Evolutionary conservation across 768 basidiomycete species (phyloP).

Genomic region (Tricholoma sp.): DNA sequence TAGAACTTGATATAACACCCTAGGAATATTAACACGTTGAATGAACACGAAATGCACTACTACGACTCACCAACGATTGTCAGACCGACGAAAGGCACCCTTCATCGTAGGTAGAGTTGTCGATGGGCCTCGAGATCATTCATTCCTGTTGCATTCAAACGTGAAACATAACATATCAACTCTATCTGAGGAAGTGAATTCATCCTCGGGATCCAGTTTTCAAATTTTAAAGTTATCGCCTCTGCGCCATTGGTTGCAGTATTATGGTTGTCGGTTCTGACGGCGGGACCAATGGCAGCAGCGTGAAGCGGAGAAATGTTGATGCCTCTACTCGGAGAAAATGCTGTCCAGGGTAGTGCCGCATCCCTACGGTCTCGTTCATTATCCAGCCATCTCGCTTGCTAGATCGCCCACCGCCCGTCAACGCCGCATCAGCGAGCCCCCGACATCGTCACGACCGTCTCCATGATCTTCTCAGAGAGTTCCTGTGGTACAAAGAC

Average conservation of each 20-base stretch:
- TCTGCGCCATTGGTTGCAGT: neutral
- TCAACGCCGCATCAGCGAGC: too few relatives aligned
- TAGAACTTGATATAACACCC: neutral
- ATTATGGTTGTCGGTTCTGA: neutral
- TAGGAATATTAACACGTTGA: neutral
- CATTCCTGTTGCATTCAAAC: neutral
- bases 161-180: neutral
- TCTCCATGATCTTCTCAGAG: too few relatives aligned
- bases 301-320: too few relatives aligned
- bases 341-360: too few relatives aligned
- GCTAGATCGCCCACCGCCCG: too few relatives aligned
- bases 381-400: too few relatives aligned
- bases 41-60: neutral
- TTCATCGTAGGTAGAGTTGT: neutral
- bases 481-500: too few relatives aligned
- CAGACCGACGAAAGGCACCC: neutral
- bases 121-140: neutral
- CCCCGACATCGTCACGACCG: too few relatives aligned
- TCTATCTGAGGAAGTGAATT: neutral
- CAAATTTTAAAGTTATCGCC: neutral
- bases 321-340: too few relatives aligned
- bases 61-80: neutral
- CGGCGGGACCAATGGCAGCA: too few relatives aligned
- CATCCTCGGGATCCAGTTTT: neutral
- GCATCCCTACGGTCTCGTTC: too few relatives aligned